phyloP scores from a whole-genome alignment of 495 filamentous ascomycete genomes.

The Thozetella sp. region DNA sequence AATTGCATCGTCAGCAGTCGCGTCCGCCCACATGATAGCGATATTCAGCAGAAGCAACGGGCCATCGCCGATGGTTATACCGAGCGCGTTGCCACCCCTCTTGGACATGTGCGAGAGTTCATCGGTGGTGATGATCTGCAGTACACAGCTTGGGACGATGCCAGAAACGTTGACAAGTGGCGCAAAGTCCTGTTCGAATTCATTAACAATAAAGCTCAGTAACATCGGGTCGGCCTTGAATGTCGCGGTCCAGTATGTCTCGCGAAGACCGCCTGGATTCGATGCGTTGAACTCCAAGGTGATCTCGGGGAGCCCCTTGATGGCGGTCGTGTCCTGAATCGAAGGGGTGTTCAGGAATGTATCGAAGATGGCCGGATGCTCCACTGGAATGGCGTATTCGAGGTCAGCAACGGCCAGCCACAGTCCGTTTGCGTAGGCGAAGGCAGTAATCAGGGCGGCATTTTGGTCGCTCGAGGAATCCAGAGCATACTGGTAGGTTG shows the following conservation, averaged over 20 bases:
- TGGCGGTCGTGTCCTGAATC: not conserved
- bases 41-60: constrained; percentile 20
- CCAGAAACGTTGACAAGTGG: not conserved
- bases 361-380: not conserved
- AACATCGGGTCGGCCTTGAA: not conserved
- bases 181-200: not conserved
- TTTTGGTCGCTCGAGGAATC: constrained; percentile 11
- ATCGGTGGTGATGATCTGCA: constrained; percentile 22
- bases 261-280: not conserved
- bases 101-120: constrained; percentile 22
- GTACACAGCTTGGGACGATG: not conserved
- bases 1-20: constrained; percentile 10
- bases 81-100: constrained; percentile 31
- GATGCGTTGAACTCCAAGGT: not conserved
- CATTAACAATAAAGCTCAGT: not conserved
- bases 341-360: not conserved
- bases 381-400: not conserved
- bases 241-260: not conserved
- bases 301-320: not conserved
- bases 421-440: constrained; percentile 12
- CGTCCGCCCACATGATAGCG: constrained; percentile 10
- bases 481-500: constrained; percentile 8
- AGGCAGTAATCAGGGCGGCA: constrained; percentile 15
- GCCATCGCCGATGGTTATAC: constrained; percentile 20
- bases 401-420: constrained; percentile 3